Evolutionary conservation across 2,329 filamentous ascomycete genomes (phyloP), one percentile per base, ranked within the genome.

Genomic region (Cercospora nicotianae): DNA sequence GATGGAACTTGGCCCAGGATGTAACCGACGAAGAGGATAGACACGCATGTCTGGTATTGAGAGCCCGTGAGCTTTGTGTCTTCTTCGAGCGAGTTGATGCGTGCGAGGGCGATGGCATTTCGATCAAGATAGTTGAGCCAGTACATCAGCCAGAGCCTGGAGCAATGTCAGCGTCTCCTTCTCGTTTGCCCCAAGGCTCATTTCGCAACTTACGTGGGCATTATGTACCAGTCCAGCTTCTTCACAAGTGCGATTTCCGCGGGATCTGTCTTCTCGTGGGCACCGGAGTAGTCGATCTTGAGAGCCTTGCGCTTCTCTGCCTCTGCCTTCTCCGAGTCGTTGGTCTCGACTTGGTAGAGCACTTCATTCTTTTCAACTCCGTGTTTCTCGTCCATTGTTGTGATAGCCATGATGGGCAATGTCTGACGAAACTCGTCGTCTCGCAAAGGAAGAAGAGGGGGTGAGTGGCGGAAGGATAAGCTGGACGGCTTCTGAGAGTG

Each of bases 71-170:
- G 76, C 10, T 76, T 74, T 18, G 82, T 74, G 60, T 85, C 83
- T 6, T 80, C 72, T 66, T 83, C 81, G 4, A 84, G 70, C 28
- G 62, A 63, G 64, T 61, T 68, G 20, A 74, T 58, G 59, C 81
- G 78, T 5, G 83, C 82, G 53, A 83, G 81, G 0, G 81, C 81
- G 63, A 85, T 84, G 30, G 82, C 82, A 65, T 84, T 84, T 30
- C 75, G 67, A 64, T 76, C 74, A 4, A 76, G 69, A 33, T 75
- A 76, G 60, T 76, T 76, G 28, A 75, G 69, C 63, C 70, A 71
- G 60, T 75, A 75, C 72, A 75, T 72, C 1, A 67, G 42, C 74
- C 74, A 75, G 7, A 75, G 62, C 53, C 53, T 57, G 23, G 13
- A n/a, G 2, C 1, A 28, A 3, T 30, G 64, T 60, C 33, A 60